These are phyloP conservation scores for Strigomonas culicis DNA, from an alignment of 208 protist species.

Conservation along the genomic window DNA sequence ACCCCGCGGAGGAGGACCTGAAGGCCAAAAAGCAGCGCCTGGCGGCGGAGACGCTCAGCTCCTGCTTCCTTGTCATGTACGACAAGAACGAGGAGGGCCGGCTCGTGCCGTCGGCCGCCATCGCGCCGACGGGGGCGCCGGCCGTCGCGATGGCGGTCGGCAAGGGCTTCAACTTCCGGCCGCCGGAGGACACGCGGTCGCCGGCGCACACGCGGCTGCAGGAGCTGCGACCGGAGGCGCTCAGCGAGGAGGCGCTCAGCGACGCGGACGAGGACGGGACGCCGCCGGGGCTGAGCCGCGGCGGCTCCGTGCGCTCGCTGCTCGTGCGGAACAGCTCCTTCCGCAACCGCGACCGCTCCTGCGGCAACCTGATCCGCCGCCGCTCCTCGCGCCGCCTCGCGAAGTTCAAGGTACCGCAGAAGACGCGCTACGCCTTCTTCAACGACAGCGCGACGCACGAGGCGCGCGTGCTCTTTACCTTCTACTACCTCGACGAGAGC, in stretches of 20 bases:
- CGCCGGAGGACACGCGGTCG: too few species aligned
- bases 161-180: constrained; percentile 21
- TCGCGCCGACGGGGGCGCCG: not conserved
- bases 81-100: constrained; percentile 12
- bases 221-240: too few species aligned
- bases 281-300: not conserved
- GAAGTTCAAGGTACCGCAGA: constrained; percentile 12
- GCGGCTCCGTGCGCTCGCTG: constrained; percentile 10
- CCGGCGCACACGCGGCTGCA: too few species aligned
- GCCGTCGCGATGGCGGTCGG: constrained; percentile 1
- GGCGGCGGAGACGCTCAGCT: constrained; percentile 14
- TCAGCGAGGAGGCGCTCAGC: too few species aligned
- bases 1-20: not conserved
- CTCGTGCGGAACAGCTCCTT: constrained; percentile 16
- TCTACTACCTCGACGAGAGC: constrained; percentile 14
- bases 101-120: constrained; percentile 11
- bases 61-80: constrained; percentile 14
- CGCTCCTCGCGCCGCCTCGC: constrained; percentile 12
- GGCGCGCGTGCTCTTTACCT: constrained; percentile 26
- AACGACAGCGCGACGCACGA: constrained; percentile 36
- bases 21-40: not conserved
- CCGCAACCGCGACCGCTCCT: not conserved
- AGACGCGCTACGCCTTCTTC: constrained; percentile 27
- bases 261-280: not conserved
- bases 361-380: not conserved